A percentile compares a stretch with the other conserved stretches of the same genome.
Evolutionary conservation across 176 grass and related monocot genomes (phyloP).

Genomic region (Juncus inflexus): DNA sequence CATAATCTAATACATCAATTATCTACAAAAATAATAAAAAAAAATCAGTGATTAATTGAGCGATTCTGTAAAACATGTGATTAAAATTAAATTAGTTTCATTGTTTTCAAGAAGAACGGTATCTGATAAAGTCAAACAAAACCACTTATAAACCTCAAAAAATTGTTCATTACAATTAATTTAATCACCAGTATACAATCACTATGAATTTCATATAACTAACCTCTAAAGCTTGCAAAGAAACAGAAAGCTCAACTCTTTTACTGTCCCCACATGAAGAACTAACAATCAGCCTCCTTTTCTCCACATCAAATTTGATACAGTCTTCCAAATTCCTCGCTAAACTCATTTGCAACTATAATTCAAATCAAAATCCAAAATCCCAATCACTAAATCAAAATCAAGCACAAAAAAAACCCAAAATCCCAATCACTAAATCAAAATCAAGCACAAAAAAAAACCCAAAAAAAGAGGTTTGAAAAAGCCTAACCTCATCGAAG

Average conservation of each 20-base stretch:
- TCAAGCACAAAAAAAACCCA: slow-evolving; percentile 24
- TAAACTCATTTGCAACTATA: slow-evolving; percentile 67
- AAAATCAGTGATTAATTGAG: slow-evolving; percentile 22
- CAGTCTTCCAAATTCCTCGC: slow-evolving; percentile 48
- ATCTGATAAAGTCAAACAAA: background rate
- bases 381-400: slow-evolving; percentile 20
- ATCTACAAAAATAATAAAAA: slow-evolving; percentile 40
- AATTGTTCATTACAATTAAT: background rate
- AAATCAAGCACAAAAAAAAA: slow-evolving; percentile 19
- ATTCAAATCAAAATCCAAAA: background rate
- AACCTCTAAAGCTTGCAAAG: slow-evolving; percentile 73
- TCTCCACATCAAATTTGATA: slow-evolving; percentile 51
- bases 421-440: slow-evolving; percentile 22
- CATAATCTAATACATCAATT: slow-evolving; percentile 70
- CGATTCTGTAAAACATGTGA: too few relatives aligned
- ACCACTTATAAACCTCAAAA: slow-evolving; percentile 6
- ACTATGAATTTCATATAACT: slow-evolving; percentile 29
- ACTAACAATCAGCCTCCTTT: slow-evolving; percentile 51
- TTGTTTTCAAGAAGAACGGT: too few relatives aligned
- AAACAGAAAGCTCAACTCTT: slow-evolving; percentile 42
- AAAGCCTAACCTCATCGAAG: slow-evolving; percentile 54
- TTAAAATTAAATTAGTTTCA: too few relatives aligned
- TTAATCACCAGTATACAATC: slow-evolving; percentile 8
- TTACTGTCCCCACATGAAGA: slow-evolving; percentile 19
- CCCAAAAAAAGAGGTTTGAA: slow-evolving; percentile 23